Base-by-base conservation (phyloP, 108 stramenopile genomes). In the Chaetoceros tenuissimus region DNA sequence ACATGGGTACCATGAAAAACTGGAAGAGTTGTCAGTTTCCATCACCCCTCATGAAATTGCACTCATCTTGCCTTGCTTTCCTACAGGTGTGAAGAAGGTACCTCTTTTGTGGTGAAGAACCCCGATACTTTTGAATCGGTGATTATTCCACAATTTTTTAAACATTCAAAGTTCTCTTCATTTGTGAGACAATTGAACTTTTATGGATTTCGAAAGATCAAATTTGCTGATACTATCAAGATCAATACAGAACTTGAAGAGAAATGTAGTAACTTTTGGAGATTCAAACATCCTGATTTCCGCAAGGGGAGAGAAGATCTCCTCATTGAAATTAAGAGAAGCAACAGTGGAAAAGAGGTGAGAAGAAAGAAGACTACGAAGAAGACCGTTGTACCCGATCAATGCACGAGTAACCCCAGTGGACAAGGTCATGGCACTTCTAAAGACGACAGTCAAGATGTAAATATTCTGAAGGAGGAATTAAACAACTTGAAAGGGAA, bases 71-170 rank as follows among this genome's bases (percentile, higher is more conserved):
- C 23, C 5, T 24, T 10, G 16, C 16, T 16, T 51, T 51, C 5
- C 10, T 16, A 51, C 48, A 85, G 88, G 88, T 77, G 75, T 0
- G 80, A 80, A 44, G 86, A 92, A 58, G 90, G 90, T 23, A 62
- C 73, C 27, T 81, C 86, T 20, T 92, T 92, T 68, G 63, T 92
- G 3, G 84, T 92, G 28, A 86, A 81, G 62, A 64, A 92, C 61
- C 72, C 84, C 0, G 55, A 63, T 40, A 59, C 66, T 19, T 87
- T 92, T 56, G 90, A 87, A 67, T 64, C 68, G 46, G 67, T 68
- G 7, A 81, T 88, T 55, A 88, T 97, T 45, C 96, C 96, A 7
- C 82, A 94, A 65, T 97, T 86, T 67, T 97, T 97, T 77, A 97
- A 97, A 59, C 96, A 97, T 65, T 79, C 73, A 52, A 97, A 97